phyloP scores from a whole-genome alignment of 805 yeast genomes.

The Yamadazyma nakazawae region DNA sequence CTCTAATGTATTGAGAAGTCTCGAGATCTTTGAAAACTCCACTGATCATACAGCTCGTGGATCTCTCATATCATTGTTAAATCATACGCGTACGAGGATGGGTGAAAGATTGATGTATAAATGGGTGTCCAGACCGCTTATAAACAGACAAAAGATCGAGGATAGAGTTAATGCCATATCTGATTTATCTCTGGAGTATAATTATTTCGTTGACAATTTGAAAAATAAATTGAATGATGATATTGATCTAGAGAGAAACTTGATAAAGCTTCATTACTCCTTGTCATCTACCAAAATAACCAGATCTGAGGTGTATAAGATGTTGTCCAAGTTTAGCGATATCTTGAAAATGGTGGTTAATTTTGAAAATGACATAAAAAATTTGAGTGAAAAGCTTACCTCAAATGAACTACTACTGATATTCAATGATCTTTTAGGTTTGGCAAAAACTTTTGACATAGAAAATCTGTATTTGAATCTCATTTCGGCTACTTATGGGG shows the following conservation, averaged over 20 bases:
- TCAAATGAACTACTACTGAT: slow-evolving; percentile 34
- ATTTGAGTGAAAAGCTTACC: slow-evolving; percentile 21
- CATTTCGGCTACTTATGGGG: slow-evolving; percentile 55
- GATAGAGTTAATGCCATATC: slow-evolving; percentile 59
- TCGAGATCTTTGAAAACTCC: slow-evolving; percentile 71
- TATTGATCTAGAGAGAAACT: slow-evolving; percentile 32
- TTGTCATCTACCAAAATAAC: slow-evolving; percentile 28
- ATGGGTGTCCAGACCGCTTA: slow-evolving; percentile 78
- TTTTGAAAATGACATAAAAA: slow-evolving; percentile 32
- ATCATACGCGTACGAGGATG: slow-evolving; percentile 74
- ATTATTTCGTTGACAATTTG: slow-evolving; percentile 33
- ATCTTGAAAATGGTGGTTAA: slow-evolving; percentile 22
- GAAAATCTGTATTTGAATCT: slow-evolving; percentile 39
- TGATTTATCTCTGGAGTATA: slow-evolving; percentile 25
- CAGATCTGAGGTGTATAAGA: slow-evolving; percentile 29
- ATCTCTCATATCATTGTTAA: slow-evolving; percentile 72
- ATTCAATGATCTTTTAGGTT: slow-evolving; percentile 35
- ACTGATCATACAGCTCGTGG: slow-evolving; percentile 60
- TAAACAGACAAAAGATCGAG: slow-evolving; percentile 50
- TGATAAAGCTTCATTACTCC: slow-evolving; percentile 39
- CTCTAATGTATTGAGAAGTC: slow-evolving; percentile 60
- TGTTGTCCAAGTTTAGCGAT: slow-evolving; percentile 30
- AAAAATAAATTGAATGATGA: slow-evolving; percentile 21
- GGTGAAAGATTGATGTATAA: slow-evolving; percentile 64
- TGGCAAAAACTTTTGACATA: slow-evolving; percentile 23